Evolutionary conservation across 2,329 filamentous ascomycete genomes (phyloP).

Genomic region (Paraphoma sp.): DNA sequence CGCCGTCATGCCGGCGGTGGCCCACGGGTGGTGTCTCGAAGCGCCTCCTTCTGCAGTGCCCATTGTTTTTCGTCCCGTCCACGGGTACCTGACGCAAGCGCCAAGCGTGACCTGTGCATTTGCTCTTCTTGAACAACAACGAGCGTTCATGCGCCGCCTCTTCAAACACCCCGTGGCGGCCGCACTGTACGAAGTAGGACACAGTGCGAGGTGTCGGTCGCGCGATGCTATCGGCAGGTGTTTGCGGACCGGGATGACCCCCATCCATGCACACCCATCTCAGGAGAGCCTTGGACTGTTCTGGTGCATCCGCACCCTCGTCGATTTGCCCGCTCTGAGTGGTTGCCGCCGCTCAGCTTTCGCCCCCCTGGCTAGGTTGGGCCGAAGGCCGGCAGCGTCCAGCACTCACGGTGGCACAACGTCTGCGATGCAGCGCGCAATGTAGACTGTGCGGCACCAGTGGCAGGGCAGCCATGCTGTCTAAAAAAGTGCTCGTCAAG

Average conservation of each 20-base stretch:
- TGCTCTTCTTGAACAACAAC: slow-evolving; percentile 34
- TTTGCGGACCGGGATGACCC: slow-evolving; percentile 30
- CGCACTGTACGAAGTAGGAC: slow-evolving; percentile 9
- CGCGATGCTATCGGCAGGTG: slow-evolving; percentile 18
- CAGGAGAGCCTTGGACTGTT: slow-evolving; percentile 27
- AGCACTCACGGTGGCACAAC: too few species aligned
- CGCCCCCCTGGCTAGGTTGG: slow-evolving; percentile 13
- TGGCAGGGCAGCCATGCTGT: too few species aligned
- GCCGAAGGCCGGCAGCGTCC: too few species aligned
- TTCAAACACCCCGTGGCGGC: slow-evolving; percentile 24
- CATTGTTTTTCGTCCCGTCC: slow-evolving; percentile 6
- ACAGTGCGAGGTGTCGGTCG: slow-evolving; percentile 15
- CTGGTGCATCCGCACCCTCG: slow-evolving; percentile 4
- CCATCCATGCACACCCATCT: slow-evolving; percentile 18
- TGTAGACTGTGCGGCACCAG: too few species aligned
- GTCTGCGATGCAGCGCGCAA: too few species aligned
- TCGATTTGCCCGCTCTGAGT: slow-evolving; percentile 14
- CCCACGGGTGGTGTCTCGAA: slow-evolving; percentile 4
- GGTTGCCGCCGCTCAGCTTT: slow-evolving; percentile 14
- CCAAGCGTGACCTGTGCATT: slow-evolving; percentile 7
- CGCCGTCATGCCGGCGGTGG: slow-evolving; percentile 11
- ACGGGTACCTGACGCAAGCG: slow-evolving; percentile 11
- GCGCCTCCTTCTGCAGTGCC: slow-evolving; percentile 9
- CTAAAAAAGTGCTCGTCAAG: too few species aligned
- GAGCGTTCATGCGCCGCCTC: slow-evolving; percentile 32